Percentiles rank a stretch among this genome's conserved stretches.
These are phyloP conservation scores for Schizophyllum amplum DNA, from an alignment of 1,284 basidiomycete species.

Conservation along the genomic window DNA sequence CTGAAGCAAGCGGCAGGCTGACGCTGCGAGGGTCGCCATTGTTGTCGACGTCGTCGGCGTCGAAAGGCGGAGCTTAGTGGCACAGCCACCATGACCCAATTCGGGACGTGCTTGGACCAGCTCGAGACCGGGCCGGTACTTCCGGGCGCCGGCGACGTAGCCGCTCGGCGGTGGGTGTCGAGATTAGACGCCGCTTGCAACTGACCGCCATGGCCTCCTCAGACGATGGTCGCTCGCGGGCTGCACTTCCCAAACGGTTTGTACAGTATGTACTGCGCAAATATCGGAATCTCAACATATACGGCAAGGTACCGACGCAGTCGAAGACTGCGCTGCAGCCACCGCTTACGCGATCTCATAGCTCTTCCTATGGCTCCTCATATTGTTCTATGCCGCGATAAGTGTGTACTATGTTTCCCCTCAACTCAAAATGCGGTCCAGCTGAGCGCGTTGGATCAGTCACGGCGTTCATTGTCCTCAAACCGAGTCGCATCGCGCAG, in stretches of 20 bases:
- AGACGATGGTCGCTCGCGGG: background rate
- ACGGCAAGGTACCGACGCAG: background rate
- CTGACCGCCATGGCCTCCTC: background rate
- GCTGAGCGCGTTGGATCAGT: conserved; percentile 21
- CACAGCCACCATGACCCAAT: background rate
- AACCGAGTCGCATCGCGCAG: conserved; percentile 60
- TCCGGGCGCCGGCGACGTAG: too few species aligned
- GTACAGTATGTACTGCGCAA: background rate
- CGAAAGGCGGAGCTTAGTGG: background rate
- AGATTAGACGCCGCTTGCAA: background rate
- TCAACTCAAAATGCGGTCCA: conserved; percentile 17
- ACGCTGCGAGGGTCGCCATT: conserved; percentile 60
- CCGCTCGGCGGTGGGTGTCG: too few species aligned
- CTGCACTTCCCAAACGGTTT: background rate
- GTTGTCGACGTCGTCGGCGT: conserved; percentile 5
- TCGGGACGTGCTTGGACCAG: too few species aligned
- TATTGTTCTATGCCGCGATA: conserved; percentile 36
- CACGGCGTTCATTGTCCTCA: conserved; percentile 41
- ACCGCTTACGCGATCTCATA: background rate
- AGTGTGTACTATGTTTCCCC: conserved; percentile 17
- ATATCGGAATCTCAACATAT: background rate
- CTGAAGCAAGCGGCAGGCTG: conserved; percentile 20
- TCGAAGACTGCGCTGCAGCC: background rate
- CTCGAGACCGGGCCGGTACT: too few species aligned
- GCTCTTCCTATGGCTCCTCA: conserved; percentile 32